Base-by-base conservation (phyloP, 164 flowering plant species). In the Aristolochia californica region DNA sequence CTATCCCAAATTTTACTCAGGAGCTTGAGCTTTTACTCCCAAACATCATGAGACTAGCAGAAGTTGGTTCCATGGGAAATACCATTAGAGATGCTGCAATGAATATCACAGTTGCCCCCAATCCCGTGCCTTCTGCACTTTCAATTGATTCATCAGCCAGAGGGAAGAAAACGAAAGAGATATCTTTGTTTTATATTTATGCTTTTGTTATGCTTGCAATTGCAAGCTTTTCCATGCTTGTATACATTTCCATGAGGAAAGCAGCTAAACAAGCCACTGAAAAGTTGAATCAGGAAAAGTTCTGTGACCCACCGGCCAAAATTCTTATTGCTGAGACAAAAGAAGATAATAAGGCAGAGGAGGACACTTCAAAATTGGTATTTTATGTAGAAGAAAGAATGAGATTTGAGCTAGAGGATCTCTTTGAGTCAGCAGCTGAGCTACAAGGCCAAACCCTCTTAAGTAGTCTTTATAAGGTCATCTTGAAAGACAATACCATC, bases 401-500 rank as follows among this genome's bases (percentile, higher is more conserved):
- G 38, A 64, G 66, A 58, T 78, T 83, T 55, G 71, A 58, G 23
- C 16, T 81, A 50, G 75, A 78, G 3, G 84, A 81, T 53, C 78
- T 83, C 16, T 69, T 81, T 17, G 76, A 70, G 23, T 69, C 87
- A 14, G 66, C 73, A 43, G 82, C 85, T 5, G 76, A 82, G 13
- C 63, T 80, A 47, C 66, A 50, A 55, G 76, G 72, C 34, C 78
- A 80, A 63, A 68, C 57, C 44, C 49, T 71, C n/a, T 70, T 71
- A 56, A 82, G 82, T 67, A 82, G 78, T 56, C 80, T 82, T 27
- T 84, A 75, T 68, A 80, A 75, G 72, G 85, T 84, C 5, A 62
- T 4, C 10, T 62, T 78, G n/a, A 66, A 76, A 63, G 67, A 77
- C 64, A 64, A 64, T 18, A 54, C 43, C 9, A 27, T 56, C 13